phyloP scores from a whole-genome alignment of 2,329 filamentous ascomycete genomes.

The Beauveria rudraprayagi region DNA sequence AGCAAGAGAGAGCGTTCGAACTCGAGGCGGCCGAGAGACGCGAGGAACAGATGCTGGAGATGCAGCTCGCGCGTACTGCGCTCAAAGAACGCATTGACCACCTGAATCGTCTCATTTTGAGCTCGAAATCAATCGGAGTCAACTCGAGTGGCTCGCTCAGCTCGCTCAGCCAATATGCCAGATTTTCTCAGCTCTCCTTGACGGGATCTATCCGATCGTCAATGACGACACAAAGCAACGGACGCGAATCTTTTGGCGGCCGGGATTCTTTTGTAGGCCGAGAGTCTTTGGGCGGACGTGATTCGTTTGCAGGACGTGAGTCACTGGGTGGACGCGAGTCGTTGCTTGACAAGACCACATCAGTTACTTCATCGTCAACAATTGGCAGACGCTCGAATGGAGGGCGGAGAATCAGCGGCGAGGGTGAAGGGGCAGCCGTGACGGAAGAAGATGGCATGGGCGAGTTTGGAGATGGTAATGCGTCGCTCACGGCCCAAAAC shows the following conservation, averaged over 20 bases:
- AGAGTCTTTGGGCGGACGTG: neutral
- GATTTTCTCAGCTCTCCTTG: conserved; percentile 51
- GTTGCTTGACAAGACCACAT: conserved; percentile 55
- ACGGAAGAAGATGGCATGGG: conserved; percentile 63
- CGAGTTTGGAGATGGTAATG: conserved; percentile 79
- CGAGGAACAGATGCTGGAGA: conserved; percentile 96
- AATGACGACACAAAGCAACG: conserved; percentile 51
- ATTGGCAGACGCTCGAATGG: conserved; percentile 46
- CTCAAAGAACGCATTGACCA: conserved; percentile 97
- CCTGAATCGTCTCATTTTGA: conserved; percentile 87
- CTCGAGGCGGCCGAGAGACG: conserved; percentile 79
- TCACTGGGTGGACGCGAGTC: neutral
- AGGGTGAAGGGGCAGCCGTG: conserved; percentile 31
- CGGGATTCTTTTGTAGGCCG: conserved; percentile 5
- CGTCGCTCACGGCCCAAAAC: conserved; percentile 76
- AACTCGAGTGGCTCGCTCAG: conserved; percentile 70
- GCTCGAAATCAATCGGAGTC: conserved; percentile 91
- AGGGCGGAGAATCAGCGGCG: conserved; percentile 35
- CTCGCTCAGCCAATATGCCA: conserved; percentile 53
- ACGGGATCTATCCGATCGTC: conserved; percentile 59
- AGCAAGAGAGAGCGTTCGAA: conserved; percentile 65
- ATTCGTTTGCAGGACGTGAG: neutral
- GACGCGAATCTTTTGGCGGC: conserved; percentile 6
- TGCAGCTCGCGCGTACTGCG: conserved; percentile 92
- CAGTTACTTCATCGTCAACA: conserved; percentile 57